Evolutionary conservation across 1,284 basidiomycete species (phyloP), one percentile per base, ranked within the genome.

Genomic region (Moesziomyces aphidis): DNA sequence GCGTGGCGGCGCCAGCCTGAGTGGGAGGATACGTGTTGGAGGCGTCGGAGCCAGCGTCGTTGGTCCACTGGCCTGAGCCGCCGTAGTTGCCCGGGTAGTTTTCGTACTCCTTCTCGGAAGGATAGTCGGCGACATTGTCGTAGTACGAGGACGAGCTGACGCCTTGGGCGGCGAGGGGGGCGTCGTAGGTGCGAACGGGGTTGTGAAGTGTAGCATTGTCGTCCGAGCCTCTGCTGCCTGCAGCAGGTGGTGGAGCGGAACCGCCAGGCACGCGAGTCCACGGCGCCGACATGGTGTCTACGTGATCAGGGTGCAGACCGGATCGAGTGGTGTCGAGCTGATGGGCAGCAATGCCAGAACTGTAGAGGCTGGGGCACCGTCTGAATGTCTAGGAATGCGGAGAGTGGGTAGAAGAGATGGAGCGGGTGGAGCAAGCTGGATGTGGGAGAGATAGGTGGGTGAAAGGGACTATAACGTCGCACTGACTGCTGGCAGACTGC

Each of bases 231-330:
- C 64, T 46, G 21, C 36, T 31, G 22, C 44, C 19, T 7, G 13
- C 50, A n/a, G 11, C 43, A 4, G 60, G 21, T 3, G 51, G 22
- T 4, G 55, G 54, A 17, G 36, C 50, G 26, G 48, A 48, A 21
- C 64, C 64, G 50, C 52, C 64, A 34, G 70, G 70, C 60, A 67
- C 69, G 46, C 70, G 64, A 7, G 61, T 54, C 70, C 70, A 73
- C 49, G 70, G 57, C 47, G 60, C 61, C 52, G 70, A 73, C 70
- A 73, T 73, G 60, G 23, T 67, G 57, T 21, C 39, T 42, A 42
- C 31, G 10, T 34, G 31, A 34, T 34, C 31, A 13, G 31, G 10
- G 10, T 34, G 31, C 13, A 10, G 31, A 2, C 9, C 31, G 31
- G 31, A 13, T 34, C 31, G 11, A 34, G 11, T 19, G 17, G 15